Evolutionary conservation across 1,139 yeast genomes (phyloP).

Genomic region (Zygosaccharomyces pseudobailii): DNA sequence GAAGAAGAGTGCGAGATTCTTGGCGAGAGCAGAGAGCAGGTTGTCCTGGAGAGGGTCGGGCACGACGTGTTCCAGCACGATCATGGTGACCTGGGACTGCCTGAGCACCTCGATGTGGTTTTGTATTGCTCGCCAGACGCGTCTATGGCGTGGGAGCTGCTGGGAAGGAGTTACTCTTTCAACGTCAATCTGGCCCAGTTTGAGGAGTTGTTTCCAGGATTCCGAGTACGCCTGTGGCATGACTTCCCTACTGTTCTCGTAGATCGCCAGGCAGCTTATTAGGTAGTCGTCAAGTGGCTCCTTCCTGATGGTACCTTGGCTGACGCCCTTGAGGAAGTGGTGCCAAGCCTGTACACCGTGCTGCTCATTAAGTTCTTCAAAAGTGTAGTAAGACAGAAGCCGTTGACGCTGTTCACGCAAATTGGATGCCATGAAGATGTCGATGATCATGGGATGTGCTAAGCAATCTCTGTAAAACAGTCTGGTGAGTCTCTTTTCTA

Average conservation of each 20-base stretch:
- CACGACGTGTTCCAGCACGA: constrained; percentile 18
- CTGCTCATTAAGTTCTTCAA: constrained; percentile 6
- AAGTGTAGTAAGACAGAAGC: constrained; percentile 6
- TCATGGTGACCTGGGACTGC: constrained; percentile 11
- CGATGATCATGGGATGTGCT: constrained; percentile 5
- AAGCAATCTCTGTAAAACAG: constrained; percentile 8
- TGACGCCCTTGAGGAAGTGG: constrained; percentile 6
- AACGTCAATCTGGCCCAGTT: constrained; percentile 8
- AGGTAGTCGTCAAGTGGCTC: constrained; percentile 10
- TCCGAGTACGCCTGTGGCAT: constrained; percentile 10
- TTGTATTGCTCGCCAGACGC: constrained; percentile 4
- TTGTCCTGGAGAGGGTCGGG: constrained; percentile 25
- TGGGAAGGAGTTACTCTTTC: constrained; percentile 5
- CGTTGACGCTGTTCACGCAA: constrained; percentile 9
- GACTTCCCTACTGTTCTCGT: constrained; percentile 10
- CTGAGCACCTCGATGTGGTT: constrained; percentile 5
- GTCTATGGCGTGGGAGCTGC: constrained; percentile 9
- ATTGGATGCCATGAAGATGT: constrained; percentile 14
- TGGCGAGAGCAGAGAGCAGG: constrained; percentile 15
- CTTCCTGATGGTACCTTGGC: constrained; percentile 4
- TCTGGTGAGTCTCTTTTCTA: constrained; percentile 4
- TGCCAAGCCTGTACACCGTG: constrained; percentile 6
- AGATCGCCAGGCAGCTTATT: constrained; percentile 8
- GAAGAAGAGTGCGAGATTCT: constrained; percentile 24
- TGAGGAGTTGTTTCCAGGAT: constrained; percentile 10